Evolutionary conservation across 371 early-diverging fungal species (phyloP).

Genomic region (Circinella umbellata): DNA sequence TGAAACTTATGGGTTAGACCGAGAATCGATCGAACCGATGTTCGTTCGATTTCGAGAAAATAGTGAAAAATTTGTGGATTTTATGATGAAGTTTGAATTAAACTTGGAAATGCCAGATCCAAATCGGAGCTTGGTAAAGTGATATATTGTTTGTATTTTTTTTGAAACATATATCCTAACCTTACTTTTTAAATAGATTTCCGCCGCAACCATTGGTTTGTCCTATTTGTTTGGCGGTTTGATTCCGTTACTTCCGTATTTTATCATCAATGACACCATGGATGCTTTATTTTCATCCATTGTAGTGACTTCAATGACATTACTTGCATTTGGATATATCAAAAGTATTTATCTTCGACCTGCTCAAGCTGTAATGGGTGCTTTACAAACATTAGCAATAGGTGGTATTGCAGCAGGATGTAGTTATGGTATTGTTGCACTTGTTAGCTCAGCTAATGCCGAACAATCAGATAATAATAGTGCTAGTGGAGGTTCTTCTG

Average conservation of each 20-base stretch:
- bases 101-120: slow-evolving; percentile 69
- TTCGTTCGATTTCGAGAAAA: slow-evolving; percentile 56
- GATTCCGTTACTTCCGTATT: slow-evolving; percentile 72
- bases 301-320: slow-evolving; percentile 58
- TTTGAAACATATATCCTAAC: not conserved
- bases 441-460: slow-evolving; percentile 22
- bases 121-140: slow-evolving; percentile 63
- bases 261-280: slow-evolving; percentile 46
- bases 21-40: slow-evolving; percentile 62
- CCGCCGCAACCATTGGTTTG: slow-evolving; percentile 70
- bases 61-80: slow-evolving; percentile 68
- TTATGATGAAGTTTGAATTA: slow-evolving; percentile 80
- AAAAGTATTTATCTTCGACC: slow-evolving; percentile 66
- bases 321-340: slow-evolving; percentile 71
- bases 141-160: not conserved
- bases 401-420: slow-evolving; percentile 69
- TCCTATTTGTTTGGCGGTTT: slow-evolving; percentile 75
- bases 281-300: slow-evolving; percentile 59
- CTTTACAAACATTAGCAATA: slow-evolving; percentile 63
- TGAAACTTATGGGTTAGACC: slow-evolving; percentile 65
- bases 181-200: slow-evolving; percentile 37
- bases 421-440: slow-evolving; percentile 52
- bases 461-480: too few relatives aligned
- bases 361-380: slow-evolving; percentile 47
- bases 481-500: not conserved